phyloP scores from a whole-genome alignment of 2,329 filamentous ascomycete genomes.

The Botrytis squamosa region DNA sequence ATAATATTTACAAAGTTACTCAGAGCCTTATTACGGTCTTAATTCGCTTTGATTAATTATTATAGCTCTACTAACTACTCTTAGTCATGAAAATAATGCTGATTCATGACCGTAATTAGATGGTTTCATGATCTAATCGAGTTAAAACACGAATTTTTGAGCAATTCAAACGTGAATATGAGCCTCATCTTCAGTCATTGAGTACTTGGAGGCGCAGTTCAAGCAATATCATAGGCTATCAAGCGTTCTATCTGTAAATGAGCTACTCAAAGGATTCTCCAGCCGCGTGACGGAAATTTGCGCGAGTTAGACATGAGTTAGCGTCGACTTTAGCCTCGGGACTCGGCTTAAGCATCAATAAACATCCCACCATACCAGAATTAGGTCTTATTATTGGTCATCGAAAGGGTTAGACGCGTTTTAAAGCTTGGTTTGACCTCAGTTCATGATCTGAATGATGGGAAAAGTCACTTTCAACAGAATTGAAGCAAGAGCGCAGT shows the following conservation, averaged over 20 bases:
- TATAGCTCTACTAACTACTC: not conserved
- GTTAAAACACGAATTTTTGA: not conserved
- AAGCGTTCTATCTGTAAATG: not conserved
- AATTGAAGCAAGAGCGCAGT: not conserved
- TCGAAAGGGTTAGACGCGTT: not conserved
- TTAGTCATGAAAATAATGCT: not conserved
- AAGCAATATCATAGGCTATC: not conserved
- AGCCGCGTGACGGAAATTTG: not conserved
- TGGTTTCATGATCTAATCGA: accelerated
- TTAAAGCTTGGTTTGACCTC: not conserved
- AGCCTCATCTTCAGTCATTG: not conserved
- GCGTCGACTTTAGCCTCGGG: too few species aligned
- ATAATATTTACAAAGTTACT: accelerated
- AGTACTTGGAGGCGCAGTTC: not conserved
- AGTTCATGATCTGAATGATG: not conserved
- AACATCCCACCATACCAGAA: too few species aligned
- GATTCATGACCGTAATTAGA: not conserved
- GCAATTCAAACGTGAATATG: not conserved
- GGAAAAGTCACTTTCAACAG: too few species aligned
- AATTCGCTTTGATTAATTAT: not conserved
- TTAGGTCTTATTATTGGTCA: not conserved
- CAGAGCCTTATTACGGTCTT: accelerated
- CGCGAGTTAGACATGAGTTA: not conserved
- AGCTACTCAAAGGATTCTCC: not conserved
- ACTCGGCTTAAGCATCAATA: too few species aligned